Conservation (phyloP, 768 basidiomycete genomes). For the Boletus sp. region DNA sequence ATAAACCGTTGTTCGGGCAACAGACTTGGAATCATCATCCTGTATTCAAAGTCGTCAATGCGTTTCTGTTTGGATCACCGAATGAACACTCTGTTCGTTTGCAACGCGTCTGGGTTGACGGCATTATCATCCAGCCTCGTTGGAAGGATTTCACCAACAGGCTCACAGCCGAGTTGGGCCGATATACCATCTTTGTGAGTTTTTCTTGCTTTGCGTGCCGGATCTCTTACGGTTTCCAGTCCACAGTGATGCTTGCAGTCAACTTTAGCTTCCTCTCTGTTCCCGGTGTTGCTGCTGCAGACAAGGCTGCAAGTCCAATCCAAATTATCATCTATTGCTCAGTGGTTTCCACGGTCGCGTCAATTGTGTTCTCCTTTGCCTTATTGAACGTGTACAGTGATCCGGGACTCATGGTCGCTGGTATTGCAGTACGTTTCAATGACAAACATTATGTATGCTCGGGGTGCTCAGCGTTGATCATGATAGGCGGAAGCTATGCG, state of each 20-base stretch:
- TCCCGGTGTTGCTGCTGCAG: not conserved
- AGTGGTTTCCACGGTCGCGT: slow-evolving; percentile 5
- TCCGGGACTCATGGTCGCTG: slow-evolving; percentile 1
- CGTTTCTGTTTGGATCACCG: slow-evolving; percentile 1
- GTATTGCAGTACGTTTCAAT: slow-evolving; percentile 6
- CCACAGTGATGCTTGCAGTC: slow-evolving; percentile 19
- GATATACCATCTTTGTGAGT: slow-evolving; percentile 15
- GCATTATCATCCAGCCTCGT: slow-evolving; percentile 5
- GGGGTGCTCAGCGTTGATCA: not conserved
- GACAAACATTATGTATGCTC: too few species aligned
- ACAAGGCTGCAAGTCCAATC: not conserved
- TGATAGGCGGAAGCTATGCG: slow-evolving; percentile 5
- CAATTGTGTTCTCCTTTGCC: slow-evolving; percentile 11
- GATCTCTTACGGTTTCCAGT: slow-evolving; percentile 1
- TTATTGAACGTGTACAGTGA: slow-evolving; percentile 12
- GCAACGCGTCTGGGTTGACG: slow-evolving; percentile 12
- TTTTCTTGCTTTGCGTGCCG: not conserved
- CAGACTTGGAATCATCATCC: slow-evolving; percentile 2
- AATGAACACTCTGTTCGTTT: slow-evolving; percentile 14
- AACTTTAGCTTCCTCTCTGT: slow-evolving; percentile 16
- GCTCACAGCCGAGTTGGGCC: slow-evolving; percentile 5
- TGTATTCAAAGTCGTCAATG: not conserved
- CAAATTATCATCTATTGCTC: slow-evolving; percentile 17
- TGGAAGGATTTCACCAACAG: slow-evolving; percentile 13
- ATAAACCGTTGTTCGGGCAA: slow-evolving; percentile 4